These are phyloP conservation scores for Fusarium oligoseptatum DNA, from an alignment of 2,329 filamentous ascomycete genomes.

Conservation along the genomic window DNA sequence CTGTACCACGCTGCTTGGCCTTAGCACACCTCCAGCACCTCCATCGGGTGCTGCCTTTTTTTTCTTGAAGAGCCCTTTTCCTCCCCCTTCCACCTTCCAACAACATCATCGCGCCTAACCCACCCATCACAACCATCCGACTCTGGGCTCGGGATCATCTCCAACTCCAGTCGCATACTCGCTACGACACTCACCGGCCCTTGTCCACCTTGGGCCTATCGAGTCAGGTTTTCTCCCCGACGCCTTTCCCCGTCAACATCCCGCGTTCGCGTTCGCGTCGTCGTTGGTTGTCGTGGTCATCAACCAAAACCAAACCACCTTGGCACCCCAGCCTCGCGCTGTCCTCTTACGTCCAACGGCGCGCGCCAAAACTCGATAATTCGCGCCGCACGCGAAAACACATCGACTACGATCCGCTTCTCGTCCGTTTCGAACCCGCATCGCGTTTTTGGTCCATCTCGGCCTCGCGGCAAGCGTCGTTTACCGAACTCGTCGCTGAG, in stretches of 20 bases:
- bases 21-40: slow-evolving; percentile 35
- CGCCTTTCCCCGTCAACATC: slow-evolving; percentile 2
- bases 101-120: slow-evolving; percentile 44
- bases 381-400: slow-evolving; percentile 22
- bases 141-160: slow-evolving; percentile 8
- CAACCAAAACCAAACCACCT: slow-evolving; percentile 13
- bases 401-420: slow-evolving; percentile 17
- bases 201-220: slow-evolving; percentile 20
- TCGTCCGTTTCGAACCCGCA: neutral
- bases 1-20: slow-evolving; percentile 38
- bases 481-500: slow-evolving; percentile 30
- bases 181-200: slow-evolving; percentile 14
- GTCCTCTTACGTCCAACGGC: slow-evolving; percentile 15
- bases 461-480: slow-evolving; percentile 30
- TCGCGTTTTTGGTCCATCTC: neutral
- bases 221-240: slow-evolving; percentile 8
- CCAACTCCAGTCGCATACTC: slow-evolving; percentile 24
- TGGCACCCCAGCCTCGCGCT: slow-evolving; percentile 36
- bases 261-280: slow-evolving; percentile 43
- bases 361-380: slow-evolving; percentile 33
- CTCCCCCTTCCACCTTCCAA: slow-evolving; percentile 46
- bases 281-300: slow-evolving; percentile 29
- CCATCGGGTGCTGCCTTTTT: slow-evolving; percentile 45
- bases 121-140: slow-evolving; percentile 36
- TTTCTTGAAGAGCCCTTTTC: slow-evolving; percentile 35